These are phyloP conservation scores for Stipa capillata DNA, from an alignment of 176 grass and related monocot species.

Conservation along the genomic window DNA sequence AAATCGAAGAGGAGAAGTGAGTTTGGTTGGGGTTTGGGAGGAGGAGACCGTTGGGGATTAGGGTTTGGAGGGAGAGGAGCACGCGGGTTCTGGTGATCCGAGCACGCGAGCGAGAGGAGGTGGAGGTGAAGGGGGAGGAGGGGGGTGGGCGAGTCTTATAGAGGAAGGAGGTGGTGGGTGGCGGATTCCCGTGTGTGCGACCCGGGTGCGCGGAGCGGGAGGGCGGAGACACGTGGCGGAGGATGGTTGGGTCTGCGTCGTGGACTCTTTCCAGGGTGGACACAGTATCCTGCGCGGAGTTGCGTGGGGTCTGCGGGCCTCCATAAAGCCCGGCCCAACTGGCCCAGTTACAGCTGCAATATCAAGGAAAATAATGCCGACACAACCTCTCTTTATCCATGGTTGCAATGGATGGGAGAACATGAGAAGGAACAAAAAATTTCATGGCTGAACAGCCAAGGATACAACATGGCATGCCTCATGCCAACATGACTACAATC, in stretches of 20 bases:
- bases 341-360: background rate
- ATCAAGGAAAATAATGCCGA: too few relatives aligned
- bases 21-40: background rate
- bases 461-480: background rate
- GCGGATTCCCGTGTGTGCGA: background rate
- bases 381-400: background rate
- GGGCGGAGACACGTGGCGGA: background rate
- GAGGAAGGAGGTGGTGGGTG: background rate
- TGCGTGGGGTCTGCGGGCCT: background rate
- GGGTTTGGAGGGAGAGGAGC: too few relatives aligned
- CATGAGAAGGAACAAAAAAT: background rate
- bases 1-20: background rate
- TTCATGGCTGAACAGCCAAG: background rate
- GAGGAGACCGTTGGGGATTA: slow-evolving; percentile 27
- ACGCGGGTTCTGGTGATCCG: slow-evolving; percentile 7
- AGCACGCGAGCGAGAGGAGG: background rate
- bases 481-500: background rate
- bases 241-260: background rate
- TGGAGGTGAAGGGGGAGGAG: slow-evolving; percentile 5
- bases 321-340: too few relatives aligned
- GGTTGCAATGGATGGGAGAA: background rate
- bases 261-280: background rate
- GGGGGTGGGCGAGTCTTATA: background rate
- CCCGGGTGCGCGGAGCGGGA: background rate
- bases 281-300: background rate